phyloP scores from a whole-genome alignment of 306 rosid species.

The Hippophae tibetana region DNA sequence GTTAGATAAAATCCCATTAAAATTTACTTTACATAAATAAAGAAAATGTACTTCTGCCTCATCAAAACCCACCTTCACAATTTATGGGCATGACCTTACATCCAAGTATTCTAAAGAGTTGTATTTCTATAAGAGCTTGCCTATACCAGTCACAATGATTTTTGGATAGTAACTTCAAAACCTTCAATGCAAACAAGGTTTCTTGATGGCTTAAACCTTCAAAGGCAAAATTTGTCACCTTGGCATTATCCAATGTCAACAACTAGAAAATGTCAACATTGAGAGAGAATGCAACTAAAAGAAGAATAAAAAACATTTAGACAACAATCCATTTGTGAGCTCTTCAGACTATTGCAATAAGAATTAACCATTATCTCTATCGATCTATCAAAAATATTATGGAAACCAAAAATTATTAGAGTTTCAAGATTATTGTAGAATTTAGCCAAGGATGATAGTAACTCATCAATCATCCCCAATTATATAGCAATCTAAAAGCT shows the following conservation, averaged over 20 bases:
- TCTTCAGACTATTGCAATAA: slow-evolving; percentile 52
- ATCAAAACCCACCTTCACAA: slow-evolving; percentile 65
- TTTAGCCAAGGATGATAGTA: slow-evolving; percentile 48
- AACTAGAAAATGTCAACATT: slow-evolving; percentile 62
- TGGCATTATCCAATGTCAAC: slow-evolving; percentile 86
- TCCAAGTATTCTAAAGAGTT: slow-evolving; percentile 58
- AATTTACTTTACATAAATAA: slow-evolving; percentile 61
- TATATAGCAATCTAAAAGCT: slow-evolving; percentile 76
- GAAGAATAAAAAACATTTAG: slow-evolving; percentile 60
- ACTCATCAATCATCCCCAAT: slow-evolving; percentile 52
- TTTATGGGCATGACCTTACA: slow-evolving; percentile 75
- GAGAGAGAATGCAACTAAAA: slow-evolving; percentile 48
- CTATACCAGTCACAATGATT: slow-evolving; percentile 57
- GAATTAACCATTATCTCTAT: slow-evolving; percentile 48
- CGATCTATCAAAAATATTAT: slow-evolving; percentile 51
- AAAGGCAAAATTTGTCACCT: slow-evolving; percentile 80
- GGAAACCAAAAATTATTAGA: slow-evolving; percentile 73
- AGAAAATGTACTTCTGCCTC: slow-evolving; percentile 75
- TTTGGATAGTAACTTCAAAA: slow-evolving; percentile 76
- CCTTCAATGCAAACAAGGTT: slow-evolving; percentile 45
- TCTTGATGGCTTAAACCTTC: slow-evolving; percentile 38
- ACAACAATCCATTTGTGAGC: slow-evolving; percentile 93
- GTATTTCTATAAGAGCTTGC: slow-evolving; percentile 57
- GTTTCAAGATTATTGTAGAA: slow-evolving; percentile 69
- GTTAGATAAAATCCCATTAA: slow-evolving; percentile 51